Percentiles rank a stretch among this genome's conserved stretches.
These are phyloP conservation scores for Tothia fuscella DNA, from an alignment of 2,329 filamentous ascomycete genomes.

Conservation along the genomic window DNA sequence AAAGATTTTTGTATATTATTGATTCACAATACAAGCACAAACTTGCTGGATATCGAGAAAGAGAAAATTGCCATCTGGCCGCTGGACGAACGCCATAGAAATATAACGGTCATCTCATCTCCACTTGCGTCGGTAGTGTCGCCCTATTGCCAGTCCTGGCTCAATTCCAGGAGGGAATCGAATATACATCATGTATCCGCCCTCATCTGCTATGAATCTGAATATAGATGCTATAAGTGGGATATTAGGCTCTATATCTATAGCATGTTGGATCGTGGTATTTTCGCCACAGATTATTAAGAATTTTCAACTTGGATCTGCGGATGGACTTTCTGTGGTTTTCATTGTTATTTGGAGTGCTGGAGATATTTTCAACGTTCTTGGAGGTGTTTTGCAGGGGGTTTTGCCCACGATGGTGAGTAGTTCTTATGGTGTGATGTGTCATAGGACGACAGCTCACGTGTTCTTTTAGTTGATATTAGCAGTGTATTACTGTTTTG, in stretches of 20 bases:
- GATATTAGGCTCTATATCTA: conserved; percentile 89
- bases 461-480: conserved; percentile 54
- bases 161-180: no score
- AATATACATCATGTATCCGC: conserved; percentile 42
- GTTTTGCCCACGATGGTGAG: conserved; percentile 83
- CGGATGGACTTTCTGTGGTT: conserved; percentile 78
- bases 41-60: no score
- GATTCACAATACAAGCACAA: no score
- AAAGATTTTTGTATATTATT: no score
- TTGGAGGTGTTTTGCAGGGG: conserved; percentile 81
- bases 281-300: conserved; percentile 96
- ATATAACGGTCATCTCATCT: no score
- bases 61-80: no score
- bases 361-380: conserved; percentile 93
- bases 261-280: conserved; percentile 95
- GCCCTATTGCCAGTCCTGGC: no score
- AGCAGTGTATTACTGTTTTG: conserved; percentile 87
- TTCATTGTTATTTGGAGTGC: conserved; percentile 90
- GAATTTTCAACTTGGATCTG: conserved; percentile 74
- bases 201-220: conserved; percentile 48
- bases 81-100: no score
- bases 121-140: no score
- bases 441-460: conserved; percentile 1
- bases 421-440: conserved; percentile 11
- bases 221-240: conserved; percentile 86